Conservation (phyloP, 148 eudicot genomes). For the Rhododendron ovatum region DNA sequence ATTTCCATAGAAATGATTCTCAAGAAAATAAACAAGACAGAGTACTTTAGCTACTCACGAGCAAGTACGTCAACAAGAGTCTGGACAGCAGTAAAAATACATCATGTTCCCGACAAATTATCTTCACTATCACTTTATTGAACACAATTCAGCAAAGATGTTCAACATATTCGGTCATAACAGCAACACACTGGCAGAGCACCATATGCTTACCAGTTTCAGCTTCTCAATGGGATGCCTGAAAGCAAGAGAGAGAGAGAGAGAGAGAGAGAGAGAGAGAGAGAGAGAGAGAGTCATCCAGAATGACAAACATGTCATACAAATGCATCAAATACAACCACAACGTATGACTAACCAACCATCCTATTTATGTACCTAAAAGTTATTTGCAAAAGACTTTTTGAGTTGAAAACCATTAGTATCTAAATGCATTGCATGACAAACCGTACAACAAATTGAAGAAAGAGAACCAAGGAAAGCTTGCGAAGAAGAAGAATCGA, state of each 20-base stretch:
- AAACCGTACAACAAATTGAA: not conserved
- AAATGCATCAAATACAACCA: not conserved
- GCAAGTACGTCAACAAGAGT: not conserved
- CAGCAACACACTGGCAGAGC: not conserved
- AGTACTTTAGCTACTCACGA: not conserved
- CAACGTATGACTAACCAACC: not conserved
- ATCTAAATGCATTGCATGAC: not conserved
- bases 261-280: slow-evolving; percentile 2
- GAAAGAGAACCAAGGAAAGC: not conserved
- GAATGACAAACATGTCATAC: not conserved
- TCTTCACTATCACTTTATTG: slow-evolving; percentile 6
- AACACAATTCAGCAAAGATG: slow-evolving; percentile 7
- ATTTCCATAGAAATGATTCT: not conserved
- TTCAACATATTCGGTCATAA: not conserved
- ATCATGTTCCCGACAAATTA: not conserved
- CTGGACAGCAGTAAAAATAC: not conserved
- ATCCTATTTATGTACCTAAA: not conserved
- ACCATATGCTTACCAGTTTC: not conserved
- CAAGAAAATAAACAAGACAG: not conserved
- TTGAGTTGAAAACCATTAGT: not conserved
- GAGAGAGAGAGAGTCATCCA: not conserved
- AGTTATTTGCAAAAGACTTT: not conserved
- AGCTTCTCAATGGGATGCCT: slow-evolving; percentile 24
- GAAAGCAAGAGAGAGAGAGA: slow-evolving; percentile 6
- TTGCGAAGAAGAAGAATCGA: not conserved